Evolutionary conservation across 2,329 filamentous ascomycete species (phyloP), one percentile per base, ranked within the genome.

Genomic region (Colletotrichum cuscutae): DNA sequence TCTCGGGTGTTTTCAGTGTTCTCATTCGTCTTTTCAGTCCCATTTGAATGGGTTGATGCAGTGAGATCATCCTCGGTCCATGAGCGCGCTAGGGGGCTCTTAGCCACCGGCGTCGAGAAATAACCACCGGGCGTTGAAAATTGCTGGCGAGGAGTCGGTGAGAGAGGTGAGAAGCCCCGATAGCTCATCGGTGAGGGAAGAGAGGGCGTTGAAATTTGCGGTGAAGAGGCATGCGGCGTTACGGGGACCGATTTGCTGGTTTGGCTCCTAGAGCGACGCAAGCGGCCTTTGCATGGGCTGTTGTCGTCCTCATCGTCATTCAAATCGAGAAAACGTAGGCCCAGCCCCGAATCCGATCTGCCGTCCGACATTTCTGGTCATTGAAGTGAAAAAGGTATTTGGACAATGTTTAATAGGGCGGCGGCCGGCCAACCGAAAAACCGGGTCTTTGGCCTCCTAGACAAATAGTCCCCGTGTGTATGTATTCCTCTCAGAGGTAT

Each of bases 131-230:
- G 70, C 24, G 77, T 74, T 8, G 79, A 78, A 68, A 79, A 76
- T 60, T 79, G 79, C 22, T 78, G 77, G 56, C 76, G 75, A 35
- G 52, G 62, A 24, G 81, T 71, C n/a, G 79, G 79, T 52, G 79
- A 79, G 42, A 79, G 76, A n/a, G 79, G 78, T 46, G 79, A 78
- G 24, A 81, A 79, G 62, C 78, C 78, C 8, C 80, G 74, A 53
- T 74, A 75, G 63, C 77, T 79, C 73, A 80, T 76, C 49, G 77
- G 72, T 53, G 77, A 77, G 7, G 75, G 73, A n/a, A 74, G 75
- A 66, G 67, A 68, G 13, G 76, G 75, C n/a, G 75, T 75, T 26
- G 76, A 76, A 59, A 73, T 75, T 32, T 75, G 77, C 5, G 75
- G 73, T 53, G 75, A 74, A 22, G 76, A 74, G 7, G 74, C 46